Conservation (phyloP, 169 alveolate species). For the Perkinsus marinus region DNA sequence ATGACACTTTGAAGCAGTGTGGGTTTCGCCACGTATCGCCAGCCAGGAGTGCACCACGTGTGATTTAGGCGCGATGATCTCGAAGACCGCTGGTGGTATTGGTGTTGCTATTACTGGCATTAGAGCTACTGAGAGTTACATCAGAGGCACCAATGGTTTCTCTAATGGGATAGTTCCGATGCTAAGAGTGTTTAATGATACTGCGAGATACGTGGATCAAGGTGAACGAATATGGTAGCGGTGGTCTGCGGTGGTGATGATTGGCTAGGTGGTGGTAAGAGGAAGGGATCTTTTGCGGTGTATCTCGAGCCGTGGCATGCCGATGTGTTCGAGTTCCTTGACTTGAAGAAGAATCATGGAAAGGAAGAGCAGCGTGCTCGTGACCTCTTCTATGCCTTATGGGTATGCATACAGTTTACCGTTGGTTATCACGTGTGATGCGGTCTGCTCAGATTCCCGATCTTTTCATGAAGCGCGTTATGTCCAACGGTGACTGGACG, state of each 20-base stretch:
- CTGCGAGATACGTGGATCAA: slow-evolving; percentile 84
- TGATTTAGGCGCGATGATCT: slow-evolving; percentile 74
- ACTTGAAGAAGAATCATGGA: slow-evolving; percentile 89
- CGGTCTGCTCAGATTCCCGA: slow-evolving; percentile 67
- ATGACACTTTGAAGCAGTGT: slow-evolving; percentile 76
- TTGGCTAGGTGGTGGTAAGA: slow-evolving; percentile 75
- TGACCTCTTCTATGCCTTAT: slow-evolving; percentile 93
- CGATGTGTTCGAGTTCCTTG: slow-evolving; percentile 86
- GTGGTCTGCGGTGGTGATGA: slow-evolving; percentile 3
- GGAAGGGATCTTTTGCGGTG: slow-evolving; percentile 93
- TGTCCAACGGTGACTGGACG: slow-evolving; percentile 83
- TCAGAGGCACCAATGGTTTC: slow-evolving; percentile 93
- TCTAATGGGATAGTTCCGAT: slow-evolving; percentile 96
- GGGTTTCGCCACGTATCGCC: not conserved
- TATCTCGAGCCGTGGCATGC: slow-evolving; percentile 99
- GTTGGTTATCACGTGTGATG: too few species aligned
- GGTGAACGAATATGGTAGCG: slow-evolving; percentile 30
- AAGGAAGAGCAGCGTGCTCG: slow-evolving; percentile 93
- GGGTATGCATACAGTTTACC: slow-evolving; percentile 46
- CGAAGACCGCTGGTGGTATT: slow-evolving; percentile 96
- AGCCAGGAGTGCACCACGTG: not conserved
- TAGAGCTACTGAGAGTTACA: slow-evolving; percentile 87
- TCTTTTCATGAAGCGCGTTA: slow-evolving; percentile 94
- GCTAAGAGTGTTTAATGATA: slow-evolving; percentile 88
- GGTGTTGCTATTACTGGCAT: slow-evolving; percentile 90